Conservation (phyloP, 2,329 filamentous ascomycete genomes). For the Trichoderma sp. region DNA sequence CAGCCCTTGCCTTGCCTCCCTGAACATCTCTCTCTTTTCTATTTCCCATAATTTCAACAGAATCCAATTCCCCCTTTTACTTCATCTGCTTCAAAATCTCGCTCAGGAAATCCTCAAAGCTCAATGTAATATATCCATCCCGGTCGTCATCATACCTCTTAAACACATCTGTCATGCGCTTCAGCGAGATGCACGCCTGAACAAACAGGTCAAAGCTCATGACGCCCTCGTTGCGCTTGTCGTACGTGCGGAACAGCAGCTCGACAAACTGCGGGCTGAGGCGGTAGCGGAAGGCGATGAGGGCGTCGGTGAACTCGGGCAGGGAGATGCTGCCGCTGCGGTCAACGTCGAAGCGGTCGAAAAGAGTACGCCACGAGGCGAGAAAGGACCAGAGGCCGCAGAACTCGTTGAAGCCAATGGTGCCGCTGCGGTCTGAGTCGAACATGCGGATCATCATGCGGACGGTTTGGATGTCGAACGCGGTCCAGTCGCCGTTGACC, state of each 20-base stretch:
- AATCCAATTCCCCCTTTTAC: not conserved
- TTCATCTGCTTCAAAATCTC: slow-evolving; percentile 65
- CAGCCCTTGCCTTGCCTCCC: not conserved
- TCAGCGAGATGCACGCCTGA: slow-evolving; percentile 93
- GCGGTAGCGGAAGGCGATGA: slow-evolving; percentile 91
- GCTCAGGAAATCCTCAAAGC: slow-evolving; percentile 78
- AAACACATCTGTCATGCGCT: slow-evolving; percentile 98
- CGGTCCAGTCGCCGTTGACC: slow-evolving; percentile 93
- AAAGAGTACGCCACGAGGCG: slow-evolving; percentile 88
- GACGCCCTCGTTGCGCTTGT: slow-evolving; percentile 68
- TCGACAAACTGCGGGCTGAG: slow-evolving; percentile 81
- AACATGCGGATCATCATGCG: slow-evolving; percentile 99
- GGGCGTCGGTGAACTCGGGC: slow-evolving; percentile 83
- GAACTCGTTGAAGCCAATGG: slow-evolving; percentile 94
- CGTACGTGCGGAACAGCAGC: slow-evolving; percentile 85
- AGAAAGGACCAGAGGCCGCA: slow-evolving; percentile 96
- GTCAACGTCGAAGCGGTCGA: slow-evolving; percentile 93
- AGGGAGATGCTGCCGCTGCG: slow-evolving; percentile 83
- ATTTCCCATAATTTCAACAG: not conserved
- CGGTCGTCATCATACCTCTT: slow-evolving; percentile 98
- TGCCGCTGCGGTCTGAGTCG: slow-evolving; percentile 84
- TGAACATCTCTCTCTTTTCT: not conserved
- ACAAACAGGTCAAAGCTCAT: slow-evolving; percentile 97
- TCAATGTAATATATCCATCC: slow-evolving; percentile 86
- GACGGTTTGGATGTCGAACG: slow-evolving; percentile 91